Evolutionary conservation across 2,329 filamentous ascomycete genomes (phyloP), one percentile per base, ranked within the genome.

Genomic region (Tolypocladium pustulatum): DNA sequence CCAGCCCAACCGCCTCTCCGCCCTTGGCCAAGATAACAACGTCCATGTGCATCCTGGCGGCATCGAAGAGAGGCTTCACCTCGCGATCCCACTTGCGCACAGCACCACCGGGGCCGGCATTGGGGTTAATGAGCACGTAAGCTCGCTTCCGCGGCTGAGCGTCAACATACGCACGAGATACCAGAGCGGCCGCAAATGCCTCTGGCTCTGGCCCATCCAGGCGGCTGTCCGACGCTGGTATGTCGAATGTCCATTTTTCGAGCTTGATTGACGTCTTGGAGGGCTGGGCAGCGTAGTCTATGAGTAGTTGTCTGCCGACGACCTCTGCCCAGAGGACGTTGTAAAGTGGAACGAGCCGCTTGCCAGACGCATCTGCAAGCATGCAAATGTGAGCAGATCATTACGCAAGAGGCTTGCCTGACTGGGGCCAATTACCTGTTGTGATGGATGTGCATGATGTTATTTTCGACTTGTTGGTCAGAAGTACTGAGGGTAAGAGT

Each of bases 111-210:
- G 91, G 89, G 0, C 94, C 94, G 17, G 91, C 90, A 66, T 92
- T 88, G 0, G 94, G 94, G 71, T 99, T 99, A 61, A 99, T 81
- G 51, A 97, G 77, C 15, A 97, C 86, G 71, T 94, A 96, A 62
- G 94, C 86, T 54, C 90, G 85, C 72, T 91, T 94, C 59, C 79
- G 81, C 57, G 80, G 81, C 66, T 88, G 84, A 1, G 88, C 81
- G 9, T 75, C 58, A 77, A 87, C 75, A 67, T 96, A 97, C 30
- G 92, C 85, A 54, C 81, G 80, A 40, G 84, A 76, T 25, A 96
- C 70, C 38, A 97, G 78, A 57, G 75, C 77, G 34, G 80, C 76
- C 41, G 86, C 75, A 85, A 90, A 97, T 10, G 79, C 75, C n/a
- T 79, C 73, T 52, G 76, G 73, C 49, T 79, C 69, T 56, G 78